These are phyloP conservation scores for Flueggea neowawraea DNA, from an alignment of 441 rosid species.

Conservation along the genomic window DNA sequence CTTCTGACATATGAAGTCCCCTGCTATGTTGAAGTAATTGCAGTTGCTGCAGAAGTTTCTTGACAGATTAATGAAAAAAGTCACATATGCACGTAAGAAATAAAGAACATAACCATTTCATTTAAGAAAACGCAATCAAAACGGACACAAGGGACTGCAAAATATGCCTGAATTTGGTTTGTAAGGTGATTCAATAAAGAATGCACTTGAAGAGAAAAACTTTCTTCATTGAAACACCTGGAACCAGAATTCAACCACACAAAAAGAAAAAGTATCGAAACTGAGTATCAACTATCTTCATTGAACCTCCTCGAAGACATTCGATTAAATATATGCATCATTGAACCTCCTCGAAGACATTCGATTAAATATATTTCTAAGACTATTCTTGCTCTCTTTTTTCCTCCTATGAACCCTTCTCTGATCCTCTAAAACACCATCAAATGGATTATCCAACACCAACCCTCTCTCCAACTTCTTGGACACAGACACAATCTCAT, in stretches of 20 bases:
- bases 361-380: constrained; percentile 53
- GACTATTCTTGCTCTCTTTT: constrained; percentile 53
- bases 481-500: constrained; percentile 56
- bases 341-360: constrained; percentile 46
- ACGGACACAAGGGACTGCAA: too few relatives aligned
- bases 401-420: constrained; percentile 15
- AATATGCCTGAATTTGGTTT: too few relatives aligned
- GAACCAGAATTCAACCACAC: constrained; percentile 2
- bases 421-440: constrained; percentile 7
- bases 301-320: too few relatives aligned
- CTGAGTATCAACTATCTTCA: too few relatives aligned
- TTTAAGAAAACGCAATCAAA: too few relatives aligned
- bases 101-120: too few relatives aligned
- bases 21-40: too few relatives aligned
- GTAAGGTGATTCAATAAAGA: constrained; percentile 9
- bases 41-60: too few relatives aligned
- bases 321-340: constrained; percentile 15
- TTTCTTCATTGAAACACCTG: constrained; percentile 7
- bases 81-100: too few relatives aligned
- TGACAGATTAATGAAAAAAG: too few relatives aligned
- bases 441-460: constrained; percentile 31
- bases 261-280: too few relatives aligned
- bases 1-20: too few relatives aligned
- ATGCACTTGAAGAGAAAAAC: neutral
- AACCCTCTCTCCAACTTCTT: constrained; percentile 54